Conservation (phyloP, 78 protist species). For the Dictyostelium purpureum region DNA sequence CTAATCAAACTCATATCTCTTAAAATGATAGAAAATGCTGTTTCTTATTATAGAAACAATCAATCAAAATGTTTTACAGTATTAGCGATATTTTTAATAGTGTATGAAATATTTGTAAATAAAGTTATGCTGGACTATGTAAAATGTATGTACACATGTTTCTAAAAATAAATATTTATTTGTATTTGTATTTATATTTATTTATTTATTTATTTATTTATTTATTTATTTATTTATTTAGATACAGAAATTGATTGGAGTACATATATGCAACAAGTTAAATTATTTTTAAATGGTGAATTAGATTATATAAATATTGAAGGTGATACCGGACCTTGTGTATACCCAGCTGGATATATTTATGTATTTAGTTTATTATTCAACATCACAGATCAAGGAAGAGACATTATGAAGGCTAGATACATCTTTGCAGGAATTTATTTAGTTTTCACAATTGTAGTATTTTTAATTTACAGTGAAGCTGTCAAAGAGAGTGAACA, state of each 20-base stretch:
- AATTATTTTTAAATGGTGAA: constrained; percentile 79
- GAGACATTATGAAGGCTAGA: constrained; percentile 79
- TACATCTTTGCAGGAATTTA: constrained; percentile 63
- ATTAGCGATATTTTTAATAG: constrained; percentile 1
- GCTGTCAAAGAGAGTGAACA: background rate
- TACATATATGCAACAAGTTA: constrained; percentile 92
- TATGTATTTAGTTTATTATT: constrained; percentile 66
- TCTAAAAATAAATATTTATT: no score
- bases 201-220: background rate
- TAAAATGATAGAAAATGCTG: background rate
- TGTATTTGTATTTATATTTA: background rate
- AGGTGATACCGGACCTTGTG: constrained; percentile 93
- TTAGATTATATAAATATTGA: constrained; percentile 78
- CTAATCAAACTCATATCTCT: background rate
- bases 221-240: background rate
- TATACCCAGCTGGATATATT: constrained; percentile 91
- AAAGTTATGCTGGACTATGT: constrained; percentile 27
- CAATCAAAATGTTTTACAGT: background rate
- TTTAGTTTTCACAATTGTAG: constrained; percentile 16
- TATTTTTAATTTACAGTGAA: constrained; percentile 30
- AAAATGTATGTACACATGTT: constrained; percentile 23
- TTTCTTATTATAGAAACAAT: background rate
- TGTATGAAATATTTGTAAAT: constrained; percentile 34
- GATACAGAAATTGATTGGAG: constrained; percentile 94
- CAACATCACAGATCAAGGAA: constrained; percentile 75